These are phyloP conservation scores for Asterella californica DNA, from an alignment of 225 moss, liverwort and hornwort species.

Conservation along the genomic window DNA sequence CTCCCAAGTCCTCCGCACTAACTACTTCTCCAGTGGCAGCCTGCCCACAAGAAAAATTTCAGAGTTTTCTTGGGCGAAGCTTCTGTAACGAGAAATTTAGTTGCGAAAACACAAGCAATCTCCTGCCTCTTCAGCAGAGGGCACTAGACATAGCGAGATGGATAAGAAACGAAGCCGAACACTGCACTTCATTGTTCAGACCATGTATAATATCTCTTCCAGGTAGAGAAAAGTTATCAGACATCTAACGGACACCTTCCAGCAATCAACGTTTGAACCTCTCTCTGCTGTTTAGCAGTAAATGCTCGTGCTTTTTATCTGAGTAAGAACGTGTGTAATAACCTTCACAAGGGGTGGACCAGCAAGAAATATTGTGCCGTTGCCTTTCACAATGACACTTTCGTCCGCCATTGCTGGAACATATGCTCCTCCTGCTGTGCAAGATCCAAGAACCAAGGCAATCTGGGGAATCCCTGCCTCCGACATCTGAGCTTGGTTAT, in stretches of 20 bases:
- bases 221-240: neutral
- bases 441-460: slow-evolving; percentile 94
- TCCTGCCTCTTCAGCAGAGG: too few species aligned
- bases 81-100: neutral
- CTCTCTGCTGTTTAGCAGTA: neutral
- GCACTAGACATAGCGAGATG: neutral
- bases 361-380: slow-evolving; percentile 95
- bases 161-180: too few species aligned
- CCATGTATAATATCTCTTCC: neutral
- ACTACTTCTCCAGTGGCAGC: slow-evolving; percentile 98
- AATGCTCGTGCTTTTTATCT: neutral
- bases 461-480: slow-evolving; percentile 91
- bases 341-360: slow-evolving; percentile 99
- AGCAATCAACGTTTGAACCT: neutral
- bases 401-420: slow-evolving; percentile 99
- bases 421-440: slow-evolving; percentile 98
- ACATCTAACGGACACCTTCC: neutral
- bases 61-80: neutral
- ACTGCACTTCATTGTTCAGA: neutral
- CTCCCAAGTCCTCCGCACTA: slow-evolving; percentile 90
- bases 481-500: slow-evolving; percentile 96
- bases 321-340: slow-evolving; percentile 2
- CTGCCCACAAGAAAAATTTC: slow-evolving; percentile 40
- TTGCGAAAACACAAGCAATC: neutral
- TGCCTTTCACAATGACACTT: slow-evolving; percentile 94